phyloP scores from a whole-genome alignment of 768 basidiomycete genomes.

The Tricholoma sp. region DNA sequence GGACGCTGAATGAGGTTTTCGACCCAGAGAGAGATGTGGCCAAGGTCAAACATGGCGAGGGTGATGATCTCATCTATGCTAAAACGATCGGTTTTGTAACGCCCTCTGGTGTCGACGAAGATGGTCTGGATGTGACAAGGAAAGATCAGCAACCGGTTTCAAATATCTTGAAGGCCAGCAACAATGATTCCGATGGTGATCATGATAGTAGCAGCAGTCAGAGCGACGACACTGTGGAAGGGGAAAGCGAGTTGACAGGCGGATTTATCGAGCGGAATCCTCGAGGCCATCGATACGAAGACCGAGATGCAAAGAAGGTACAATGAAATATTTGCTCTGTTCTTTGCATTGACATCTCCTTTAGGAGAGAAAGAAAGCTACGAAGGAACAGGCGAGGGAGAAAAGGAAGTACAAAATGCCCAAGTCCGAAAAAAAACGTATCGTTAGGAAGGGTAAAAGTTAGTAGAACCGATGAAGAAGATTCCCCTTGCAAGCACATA shows the following conservation, averaged over 20 bases:
- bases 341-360: constrained; percentile 8
- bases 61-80: constrained; percentile 76
- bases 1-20: constrained; percentile 86
- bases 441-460: constrained; percentile 55
- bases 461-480: not conserved
- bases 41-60: constrained; percentile 63
- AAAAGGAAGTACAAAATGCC: constrained; percentile 91
- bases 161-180: constrained; percentile 15
- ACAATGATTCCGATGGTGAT: constrained; percentile 17
- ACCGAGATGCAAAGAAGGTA: constrained; percentile 88
- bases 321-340: constrained; percentile 5
- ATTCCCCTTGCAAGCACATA: not conserved
- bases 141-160: constrained; percentile 6
- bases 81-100: constrained; percentile 78
- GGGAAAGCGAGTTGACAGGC: constrained; percentile 20
- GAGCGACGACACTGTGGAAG: constrained; percentile 32
- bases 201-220: constrained; percentile 26
- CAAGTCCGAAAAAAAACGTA: constrained; percentile 89
- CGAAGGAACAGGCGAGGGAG: constrained; percentile 83
- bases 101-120: constrained; percentile 16
- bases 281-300: constrained; percentile 89
- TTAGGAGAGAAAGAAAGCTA: constrained; percentile 88
- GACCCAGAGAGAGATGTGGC: constrained; percentile 94
- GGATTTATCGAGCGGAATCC: constrained; percentile 51
- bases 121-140: constrained; percentile 11